Conservation (phyloP, 2,329 filamentous ascomycete genomes). For the Trichophyton equinum region DNA sequence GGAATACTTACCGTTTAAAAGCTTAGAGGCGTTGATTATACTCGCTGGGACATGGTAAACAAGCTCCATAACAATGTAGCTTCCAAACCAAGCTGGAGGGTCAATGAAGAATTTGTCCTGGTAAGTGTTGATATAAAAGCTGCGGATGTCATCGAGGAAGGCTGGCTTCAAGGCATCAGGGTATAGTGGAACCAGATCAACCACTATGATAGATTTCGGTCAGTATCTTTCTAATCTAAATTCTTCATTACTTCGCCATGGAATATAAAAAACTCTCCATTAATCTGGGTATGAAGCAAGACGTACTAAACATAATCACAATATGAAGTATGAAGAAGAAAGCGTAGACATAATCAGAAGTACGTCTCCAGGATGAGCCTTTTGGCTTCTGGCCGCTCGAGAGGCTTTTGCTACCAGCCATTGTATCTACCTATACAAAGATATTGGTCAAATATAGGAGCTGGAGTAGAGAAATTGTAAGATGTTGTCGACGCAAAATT, state of each 20-base stretch:
- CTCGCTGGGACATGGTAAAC: slow-evolving; percentile 50
- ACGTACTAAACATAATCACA: slow-evolving; percentile 48
- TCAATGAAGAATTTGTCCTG: slow-evolving; percentile 51
- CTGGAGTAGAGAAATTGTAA: not conserved
- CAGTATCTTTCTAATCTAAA: not conserved
- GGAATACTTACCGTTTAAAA: slow-evolving; percentile 35
- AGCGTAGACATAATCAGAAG: slow-evolving; percentile 34
- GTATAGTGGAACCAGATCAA: slow-evolving; percentile 50
- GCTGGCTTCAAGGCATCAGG: slow-evolving; percentile 39
- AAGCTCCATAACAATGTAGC: slow-evolving; percentile 47
- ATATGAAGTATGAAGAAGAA: slow-evolving; percentile 51
- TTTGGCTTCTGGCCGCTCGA: not conserved
- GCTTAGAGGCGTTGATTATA: slow-evolving; percentile 46
- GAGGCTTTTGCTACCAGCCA: not conserved
- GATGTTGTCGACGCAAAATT: not conserved
- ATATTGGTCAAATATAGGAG: too few species aligned
- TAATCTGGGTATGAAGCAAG: not conserved
- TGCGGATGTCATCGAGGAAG: slow-evolving; percentile 39
- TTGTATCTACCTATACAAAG: not conserved
- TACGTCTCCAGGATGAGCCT: slow-evolving; percentile 22
- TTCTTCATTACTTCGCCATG: not conserved
- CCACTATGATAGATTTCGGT: slow-evolving; percentile 29
- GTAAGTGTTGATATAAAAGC: slow-evolving; percentile 49
- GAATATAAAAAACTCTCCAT: not conserved
- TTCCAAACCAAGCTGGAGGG: slow-evolving; percentile 47